Evolutionary conservation across 257 asterid genomes (phyloP).

Genomic region (Salvia rosmarinus): DNA sequence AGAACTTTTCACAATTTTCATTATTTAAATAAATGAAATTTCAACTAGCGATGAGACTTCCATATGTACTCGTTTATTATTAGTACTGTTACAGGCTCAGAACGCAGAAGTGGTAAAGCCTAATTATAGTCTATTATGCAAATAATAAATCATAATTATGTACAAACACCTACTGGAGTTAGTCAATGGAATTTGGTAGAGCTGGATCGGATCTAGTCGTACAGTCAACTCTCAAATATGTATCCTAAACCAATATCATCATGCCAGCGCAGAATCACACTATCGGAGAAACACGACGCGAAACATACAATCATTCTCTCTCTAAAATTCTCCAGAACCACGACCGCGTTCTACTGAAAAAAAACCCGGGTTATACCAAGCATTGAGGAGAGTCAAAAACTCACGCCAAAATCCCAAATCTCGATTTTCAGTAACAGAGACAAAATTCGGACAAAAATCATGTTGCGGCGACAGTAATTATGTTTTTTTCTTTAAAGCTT

Average conservation of each 20-base stretch:
- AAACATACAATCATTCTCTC: slow-evolving; percentile 12
- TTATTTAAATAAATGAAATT: no score
- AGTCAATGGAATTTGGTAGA: slow-evolving; percentile 37
- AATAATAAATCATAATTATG: neutral
- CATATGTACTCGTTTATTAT: no score
- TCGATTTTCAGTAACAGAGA: slow-evolving; percentile 4
- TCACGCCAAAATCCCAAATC: neutral
- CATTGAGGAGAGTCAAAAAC: neutral
- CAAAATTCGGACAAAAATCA: neutral
- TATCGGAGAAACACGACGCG: neutral
- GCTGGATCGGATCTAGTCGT: slow-evolving; percentile 13
- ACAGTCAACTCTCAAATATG: slow-evolving; percentile 20
- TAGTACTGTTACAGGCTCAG: no score
- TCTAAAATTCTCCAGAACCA: slow-evolving; percentile 21
- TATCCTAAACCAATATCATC: neutral
- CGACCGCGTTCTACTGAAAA: slow-evolving; percentile 4
- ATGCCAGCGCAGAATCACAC: neutral
- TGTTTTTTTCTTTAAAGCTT: neutral
- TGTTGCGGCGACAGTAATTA: neutral
- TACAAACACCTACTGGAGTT: neutral
- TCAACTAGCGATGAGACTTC: neutral
- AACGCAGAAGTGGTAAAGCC: no score
- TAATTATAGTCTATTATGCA: neutral
- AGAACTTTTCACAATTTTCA: neutral
- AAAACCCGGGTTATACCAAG: slow-evolving; percentile 13